Conservation (phyloP, 2,329 filamentous ascomycete species). For the Fusarium palustre region DNA sequence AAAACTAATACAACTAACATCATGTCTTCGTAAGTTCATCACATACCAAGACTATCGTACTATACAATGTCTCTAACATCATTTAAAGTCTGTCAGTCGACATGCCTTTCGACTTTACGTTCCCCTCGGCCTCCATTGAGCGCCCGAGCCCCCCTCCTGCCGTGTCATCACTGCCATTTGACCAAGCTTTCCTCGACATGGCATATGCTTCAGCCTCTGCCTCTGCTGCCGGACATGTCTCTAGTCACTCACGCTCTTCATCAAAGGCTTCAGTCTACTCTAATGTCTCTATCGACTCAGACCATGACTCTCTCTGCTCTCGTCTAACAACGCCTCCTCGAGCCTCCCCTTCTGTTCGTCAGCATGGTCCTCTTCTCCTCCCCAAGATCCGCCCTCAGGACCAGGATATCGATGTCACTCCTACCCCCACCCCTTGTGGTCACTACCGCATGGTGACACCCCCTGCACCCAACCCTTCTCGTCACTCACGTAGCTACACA, state of each 20-base stretch:
- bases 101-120: slow-evolving; percentile 72
- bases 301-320: slow-evolving; percentile 74
- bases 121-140: slow-evolving; percentile 56
- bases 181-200: slow-evolving; percentile 67
- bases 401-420: slow-evolving; percentile 74
- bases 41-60: background rate
- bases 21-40: slow-evolving; percentile 53
- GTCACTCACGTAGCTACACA: slow-evolving; percentile 70
- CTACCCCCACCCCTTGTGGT: slow-evolving; percentile 64
- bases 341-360: slow-evolving; percentile 76
- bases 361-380: slow-evolving; percentile 82
- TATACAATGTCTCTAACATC: slow-evolving; percentile 38
- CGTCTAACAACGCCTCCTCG: slow-evolving; percentile 74
- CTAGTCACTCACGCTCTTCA: slow-evolving; percentile 70
- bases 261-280: slow-evolving; percentile 75
- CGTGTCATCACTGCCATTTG: slow-evolving; percentile 61
- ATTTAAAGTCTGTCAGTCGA: slow-evolving; percentile 68
- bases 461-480: slow-evolving; percentile 50
- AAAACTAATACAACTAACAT: slow-evolving; percentile 38
- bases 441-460: slow-evolving; percentile 53
- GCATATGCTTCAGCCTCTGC: slow-evolving; percentile 53
- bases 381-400: slow-evolving; percentile 90
- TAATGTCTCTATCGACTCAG: slow-evolving; percentile 67
- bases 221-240: slow-evolving; percentile 45
- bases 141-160: slow-evolving; percentile 48